Evolutionary conservation across 352 stramenopile genomes (phyloP).

Genomic region (Phytophthora pisi): DNA sequence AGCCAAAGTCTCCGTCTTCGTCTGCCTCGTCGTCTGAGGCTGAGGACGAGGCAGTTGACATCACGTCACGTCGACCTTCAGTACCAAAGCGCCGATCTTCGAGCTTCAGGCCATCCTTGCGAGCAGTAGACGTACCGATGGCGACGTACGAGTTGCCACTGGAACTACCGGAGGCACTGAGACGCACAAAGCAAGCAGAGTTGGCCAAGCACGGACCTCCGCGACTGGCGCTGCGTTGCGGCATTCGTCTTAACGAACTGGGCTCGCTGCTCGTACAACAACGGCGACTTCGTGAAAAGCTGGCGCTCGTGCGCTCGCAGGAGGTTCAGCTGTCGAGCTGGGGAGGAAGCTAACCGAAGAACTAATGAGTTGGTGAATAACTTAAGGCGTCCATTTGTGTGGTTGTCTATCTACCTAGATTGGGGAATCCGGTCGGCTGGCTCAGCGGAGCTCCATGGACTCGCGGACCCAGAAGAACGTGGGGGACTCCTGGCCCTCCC

Average conservation of each 20-base stretch:
- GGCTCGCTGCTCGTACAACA: constrained; percentile 52
- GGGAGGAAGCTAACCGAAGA: constrained; percentile 16
- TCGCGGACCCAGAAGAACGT: constrained; percentile 44
- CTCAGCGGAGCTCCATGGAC: constrained; percentile 37
- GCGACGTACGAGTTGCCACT: constrained; percentile 70
- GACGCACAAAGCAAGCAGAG: constrained; percentile 46
- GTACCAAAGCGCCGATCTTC: constrained; percentile 10
- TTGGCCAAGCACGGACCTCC: constrained; percentile 55
- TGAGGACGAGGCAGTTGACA: constrained; percentile 13
- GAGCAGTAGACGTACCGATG: constrained; percentile 40
- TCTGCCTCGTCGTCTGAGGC: constrained; percentile 22
- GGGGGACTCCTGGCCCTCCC: constrained; percentile 35
- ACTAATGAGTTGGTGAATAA: constrained; percentile 33
- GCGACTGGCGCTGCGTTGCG: constrained; percentile 60
- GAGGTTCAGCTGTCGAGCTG: constrained; percentile 62
- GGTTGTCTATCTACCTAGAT: constrained; percentile 23
- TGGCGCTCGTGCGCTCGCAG: constrained; percentile 42
- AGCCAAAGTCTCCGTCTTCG: constrained; percentile 1
- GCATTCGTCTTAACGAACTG: constrained; percentile 51
- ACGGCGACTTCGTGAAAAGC: constrained; percentile 41
- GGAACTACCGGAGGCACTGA: constrained; percentile 58
- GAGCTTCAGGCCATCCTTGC: constrained; percentile 3
- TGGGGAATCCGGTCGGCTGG: not conserved
- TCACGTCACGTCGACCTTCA: constrained; percentile 3
- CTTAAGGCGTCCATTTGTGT: constrained; percentile 42